phyloP scores from a whole-genome alignment of 495 filamentous ascomycete genomes.

The Penicillium malachiteum region DNA sequence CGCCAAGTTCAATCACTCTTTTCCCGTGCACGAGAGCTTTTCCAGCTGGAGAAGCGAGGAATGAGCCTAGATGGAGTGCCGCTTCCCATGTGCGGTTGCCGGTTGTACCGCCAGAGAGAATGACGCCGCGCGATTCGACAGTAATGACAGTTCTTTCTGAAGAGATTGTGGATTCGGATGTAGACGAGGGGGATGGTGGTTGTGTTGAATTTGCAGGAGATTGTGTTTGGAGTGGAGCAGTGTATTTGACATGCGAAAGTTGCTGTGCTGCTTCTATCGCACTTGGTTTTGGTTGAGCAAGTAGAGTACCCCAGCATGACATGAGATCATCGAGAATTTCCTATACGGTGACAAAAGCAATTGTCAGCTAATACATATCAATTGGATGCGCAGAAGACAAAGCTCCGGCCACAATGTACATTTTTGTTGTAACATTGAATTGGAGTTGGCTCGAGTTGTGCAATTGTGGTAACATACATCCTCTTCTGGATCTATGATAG shows the following conservation, averaged over 20 bases:
- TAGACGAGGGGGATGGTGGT: too few relatives aligned
- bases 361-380: not conserved
- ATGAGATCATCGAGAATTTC: slow-evolving; percentile 76
- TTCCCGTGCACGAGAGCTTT: slow-evolving; percentile 50
- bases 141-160: slow-evolving; percentile 48
- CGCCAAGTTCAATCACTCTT: slow-evolving; percentile 79
- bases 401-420: not conserved
- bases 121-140: slow-evolving; percentile 67
- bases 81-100: slow-evolving; percentile 94
- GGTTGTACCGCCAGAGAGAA: slow-evolving; percentile 76
- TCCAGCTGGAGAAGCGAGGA: slow-evolving; percentile 52
- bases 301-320: slow-evolving; percentile 54
- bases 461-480: slow-evolving; percentile 65
- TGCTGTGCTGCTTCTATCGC: slow-evolving; percentile 66
- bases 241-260: slow-evolving; percentile 74
- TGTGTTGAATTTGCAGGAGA: slow-evolving; percentile 3
- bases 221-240: slow-evolving; percentile 37
- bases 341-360: slow-evolving; percentile 39
- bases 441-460: too few relatives aligned
- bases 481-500: slow-evolving; percentile 72
- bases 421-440: not conserved
- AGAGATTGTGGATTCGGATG: not conserved
- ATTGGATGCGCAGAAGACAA: not conserved
- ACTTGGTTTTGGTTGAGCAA: slow-evolving; percentile 58
- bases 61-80: slow-evolving; percentile 78